Conservation (phyloP, 768 basidiomycete species). For the Phanerodontia chrysosporium region DNA sequence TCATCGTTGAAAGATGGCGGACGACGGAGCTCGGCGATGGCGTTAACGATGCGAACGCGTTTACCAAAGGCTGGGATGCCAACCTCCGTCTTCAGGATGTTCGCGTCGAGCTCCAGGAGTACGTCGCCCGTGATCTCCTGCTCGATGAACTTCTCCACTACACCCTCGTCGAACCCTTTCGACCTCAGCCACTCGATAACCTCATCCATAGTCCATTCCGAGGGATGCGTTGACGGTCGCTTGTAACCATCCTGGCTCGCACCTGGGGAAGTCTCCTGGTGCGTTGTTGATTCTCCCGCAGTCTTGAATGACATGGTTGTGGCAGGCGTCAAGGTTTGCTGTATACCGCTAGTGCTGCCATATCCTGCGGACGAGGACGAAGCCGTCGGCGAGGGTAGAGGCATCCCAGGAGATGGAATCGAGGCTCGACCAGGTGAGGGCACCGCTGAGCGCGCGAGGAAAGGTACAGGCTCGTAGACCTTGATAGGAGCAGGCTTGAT, state of each 20-base stretch:
- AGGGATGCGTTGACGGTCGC: slow-evolving; percentile 39
- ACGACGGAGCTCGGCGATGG: slow-evolving; percentile 81
- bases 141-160: slow-evolving; percentile 86
- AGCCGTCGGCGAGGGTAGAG: slow-evolving; percentile 14
- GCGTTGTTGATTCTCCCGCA: background rate
- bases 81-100: slow-evolving; percentile 88
- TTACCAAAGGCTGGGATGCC: slow-evolving; percentile 94
- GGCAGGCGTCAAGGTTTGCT: slow-evolving; percentile 23
- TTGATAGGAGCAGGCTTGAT: background rate
- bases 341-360: slow-evolving; percentile 23
- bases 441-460: background rate
- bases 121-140: slow-evolving; percentile 99
- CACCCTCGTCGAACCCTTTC: slow-evolving; percentile 81
- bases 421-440: background rate
- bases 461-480: slow-evolving; percentile 2
- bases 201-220: slow-evolving; percentile 83
- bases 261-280: background rate
- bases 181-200: slow-evolving; percentile 84
- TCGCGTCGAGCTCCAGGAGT: slow-evolving; percentile 88
- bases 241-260: slow-evolving; percentile 18
- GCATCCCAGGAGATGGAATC: background rate
- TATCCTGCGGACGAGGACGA: slow-evolving; percentile 14
- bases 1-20: slow-evolving; percentile 62
- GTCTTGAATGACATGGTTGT: slow-evolving; percentile 19
- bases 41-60: slow-evolving; percentile 88